phyloP scores from a whole-genome alignment of 352 stramenopile species.

The Phytopythium helicoides region DNA sequence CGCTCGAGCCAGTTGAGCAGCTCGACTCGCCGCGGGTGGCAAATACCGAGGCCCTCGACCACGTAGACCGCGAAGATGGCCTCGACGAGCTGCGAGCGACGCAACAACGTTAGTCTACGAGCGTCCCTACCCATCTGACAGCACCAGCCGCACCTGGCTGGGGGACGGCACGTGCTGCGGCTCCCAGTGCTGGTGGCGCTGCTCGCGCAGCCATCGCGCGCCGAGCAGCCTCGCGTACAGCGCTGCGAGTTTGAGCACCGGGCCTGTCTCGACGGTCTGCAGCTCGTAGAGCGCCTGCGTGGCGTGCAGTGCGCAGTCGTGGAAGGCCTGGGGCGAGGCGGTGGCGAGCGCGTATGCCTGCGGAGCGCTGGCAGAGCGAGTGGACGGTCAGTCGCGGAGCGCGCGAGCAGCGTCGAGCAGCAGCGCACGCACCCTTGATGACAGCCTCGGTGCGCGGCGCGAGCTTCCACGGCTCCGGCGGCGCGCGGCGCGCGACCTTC shows the following conservation, averaged over 20 bases:
- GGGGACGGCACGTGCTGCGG: conserved; percentile 34
- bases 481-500: conserved; percentile 39
- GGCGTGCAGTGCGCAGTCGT: conserved; percentile 37
- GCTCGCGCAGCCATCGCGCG: conserved; percentile 48
- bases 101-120: neutral
- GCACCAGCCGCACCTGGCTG: conserved; percentile 28
- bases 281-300: conserved; percentile 72
- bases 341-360: conserved; percentile 33
- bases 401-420: neutral
- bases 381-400: neutral
- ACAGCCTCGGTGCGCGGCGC: conserved; percentile 37
- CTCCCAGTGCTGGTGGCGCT: conserved; percentile 44
- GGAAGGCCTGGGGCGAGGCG: conserved; percentile 18
- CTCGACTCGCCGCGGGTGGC: conserved; percentile 55
- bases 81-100: conserved; percentile 39
- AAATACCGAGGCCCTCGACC: conserved; percentile 69
- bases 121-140: no score
- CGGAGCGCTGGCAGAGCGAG: conserved; percentile 16
- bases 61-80: conserved; percentile 65
- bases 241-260: conserved; percentile 36
- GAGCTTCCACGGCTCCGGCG: conserved; percentile 64
- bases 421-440: conserved; percentile 23
- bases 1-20: conserved; percentile 66
- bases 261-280: conserved; percentile 43
- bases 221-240: conserved; percentile 62